phyloP scores from a whole-genome alignment of 495 filamentous ascomycete genomes.

The Talaromyces thailandensis region DNA sequence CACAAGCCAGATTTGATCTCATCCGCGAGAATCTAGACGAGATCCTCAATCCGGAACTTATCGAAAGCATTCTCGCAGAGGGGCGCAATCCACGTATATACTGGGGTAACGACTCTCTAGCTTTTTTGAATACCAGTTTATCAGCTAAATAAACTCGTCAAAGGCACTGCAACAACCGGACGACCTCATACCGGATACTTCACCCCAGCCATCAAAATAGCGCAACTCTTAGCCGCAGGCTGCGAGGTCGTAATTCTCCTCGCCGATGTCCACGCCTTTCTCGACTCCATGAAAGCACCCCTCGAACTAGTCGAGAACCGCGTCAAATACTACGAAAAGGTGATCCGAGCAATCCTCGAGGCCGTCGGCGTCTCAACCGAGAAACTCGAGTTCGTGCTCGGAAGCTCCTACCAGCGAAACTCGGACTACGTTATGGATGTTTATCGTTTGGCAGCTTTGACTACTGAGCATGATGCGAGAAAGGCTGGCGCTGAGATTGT shows the following conservation, averaged over 20 bases:
- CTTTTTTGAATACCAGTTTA: too few species aligned
- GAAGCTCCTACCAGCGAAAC: constrained; percentile 67
- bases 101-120: constrained; percentile 48
- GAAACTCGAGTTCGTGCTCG: constrained; percentile 75
- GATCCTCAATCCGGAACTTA: constrained; percentile 76
- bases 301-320: constrained; percentile 76
- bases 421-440: constrained; percentile 31
- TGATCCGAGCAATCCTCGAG: constrained; percentile 57
- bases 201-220: constrained; percentile 77
- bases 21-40: constrained; percentile 79
- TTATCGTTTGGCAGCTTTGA: constrained; percentile 38
- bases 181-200: constrained; percentile 80
- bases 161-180: constrained; percentile 76
- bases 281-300: constrained; percentile 77
- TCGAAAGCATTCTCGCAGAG: constrained; percentile 64
- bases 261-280: constrained; percentile 69
- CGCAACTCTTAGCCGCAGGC: constrained; percentile 75
- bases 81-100: constrained; percentile 66
- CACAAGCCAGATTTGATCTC: constrained; percentile 45
- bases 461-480: constrained; percentile 57
- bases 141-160: too few species aligned
- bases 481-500: constrained; percentile 90
- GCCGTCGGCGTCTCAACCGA: constrained; percentile 66
- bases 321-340: constrained; percentile 60
- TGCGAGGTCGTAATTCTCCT: constrained; percentile 76